These are phyloP conservation scores for Udeniomyces megalosporus DNA, from an alignment of 768 basidiomycete genomes.

Conservation along the genomic window DNA sequence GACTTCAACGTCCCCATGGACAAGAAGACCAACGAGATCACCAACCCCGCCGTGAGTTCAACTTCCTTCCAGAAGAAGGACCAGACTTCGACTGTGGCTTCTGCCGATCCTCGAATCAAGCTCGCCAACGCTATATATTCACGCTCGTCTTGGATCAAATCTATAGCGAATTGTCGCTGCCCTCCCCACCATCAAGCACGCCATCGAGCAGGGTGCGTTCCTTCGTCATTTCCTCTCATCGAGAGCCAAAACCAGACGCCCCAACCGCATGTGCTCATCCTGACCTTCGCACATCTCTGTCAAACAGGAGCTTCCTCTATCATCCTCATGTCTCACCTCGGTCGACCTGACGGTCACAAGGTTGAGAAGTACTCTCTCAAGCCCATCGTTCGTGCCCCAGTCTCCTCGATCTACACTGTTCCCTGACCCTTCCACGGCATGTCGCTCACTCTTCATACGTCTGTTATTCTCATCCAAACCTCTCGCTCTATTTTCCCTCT, in stretches of 20 bases:
- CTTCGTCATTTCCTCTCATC: not conserved
- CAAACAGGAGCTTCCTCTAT: constrained; percentile 49
- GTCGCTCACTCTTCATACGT: not conserved
- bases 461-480: not conserved
- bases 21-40: constrained; percentile 65
- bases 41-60: constrained; percentile 75
- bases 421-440: not conserved
- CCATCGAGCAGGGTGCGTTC: constrained; percentile 57
- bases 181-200: constrained; percentile 85
- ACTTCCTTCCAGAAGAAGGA: not conserved
- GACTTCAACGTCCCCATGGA: constrained; percentile 89
- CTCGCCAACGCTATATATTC: constrained; percentile 11
- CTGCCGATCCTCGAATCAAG: not conserved
- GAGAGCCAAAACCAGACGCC: not conserved
- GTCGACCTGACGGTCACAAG: constrained; percentile 84
- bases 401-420: too few species aligned
- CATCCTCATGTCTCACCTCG: constrained; percentile 94
- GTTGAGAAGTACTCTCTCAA: constrained; percentile 78
- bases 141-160: not conserved
- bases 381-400: constrained; percentile 40
- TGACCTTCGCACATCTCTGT: not conserved
- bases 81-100: not conserved
- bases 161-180: constrained; percentile 87
- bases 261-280: not conserved
- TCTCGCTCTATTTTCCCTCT: not conserved